phyloP scores from a whole-genome alignment of 2,329 filamentous ascomycete genomes.

The Stromatinia cepivora region DNA sequence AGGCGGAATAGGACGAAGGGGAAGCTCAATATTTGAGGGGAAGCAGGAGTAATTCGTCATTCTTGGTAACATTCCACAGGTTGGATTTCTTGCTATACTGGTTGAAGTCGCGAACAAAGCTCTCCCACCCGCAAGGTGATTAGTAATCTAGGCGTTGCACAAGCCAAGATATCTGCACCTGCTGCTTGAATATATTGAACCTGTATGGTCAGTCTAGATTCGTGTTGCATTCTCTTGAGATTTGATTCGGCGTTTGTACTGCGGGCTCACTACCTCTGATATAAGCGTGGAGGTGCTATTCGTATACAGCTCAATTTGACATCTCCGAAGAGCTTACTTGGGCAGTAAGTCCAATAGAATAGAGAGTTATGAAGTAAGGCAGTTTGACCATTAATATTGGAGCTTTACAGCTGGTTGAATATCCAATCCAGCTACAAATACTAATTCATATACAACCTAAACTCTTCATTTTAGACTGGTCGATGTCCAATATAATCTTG shows the following conservation, averaged over 20 bases:
- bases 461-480: not conserved
- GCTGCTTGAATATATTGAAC: too few species aligned
- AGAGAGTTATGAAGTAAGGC: too few species aligned
- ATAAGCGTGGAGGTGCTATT: too few species aligned
- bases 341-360: too few species aligned
- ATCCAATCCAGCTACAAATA: not conserved
- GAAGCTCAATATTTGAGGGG: not conserved
- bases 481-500: not conserved
- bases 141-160: constrained; percentile 9
- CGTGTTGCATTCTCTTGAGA: not conserved
- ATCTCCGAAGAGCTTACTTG: too few species aligned
- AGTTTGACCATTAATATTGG: not conserved
- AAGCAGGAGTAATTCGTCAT: not conserved
- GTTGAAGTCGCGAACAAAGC: not conserved
- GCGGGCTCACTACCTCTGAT: too few species aligned
- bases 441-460: not conserved
- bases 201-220: too few species aligned
- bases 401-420: not conserved
- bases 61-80: not conserved
- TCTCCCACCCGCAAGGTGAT: not conserved
- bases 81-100: not conserved
- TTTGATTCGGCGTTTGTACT: not conserved
- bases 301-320: too few species aligned
- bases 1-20: not conserved
- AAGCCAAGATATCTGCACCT: too few species aligned